Evolutionary conservation across 2,329 filamentous ascomycete genomes (phyloP), one percentile per base, ranked within the genome.

Genomic region (Cladosporium phlei): DNA sequence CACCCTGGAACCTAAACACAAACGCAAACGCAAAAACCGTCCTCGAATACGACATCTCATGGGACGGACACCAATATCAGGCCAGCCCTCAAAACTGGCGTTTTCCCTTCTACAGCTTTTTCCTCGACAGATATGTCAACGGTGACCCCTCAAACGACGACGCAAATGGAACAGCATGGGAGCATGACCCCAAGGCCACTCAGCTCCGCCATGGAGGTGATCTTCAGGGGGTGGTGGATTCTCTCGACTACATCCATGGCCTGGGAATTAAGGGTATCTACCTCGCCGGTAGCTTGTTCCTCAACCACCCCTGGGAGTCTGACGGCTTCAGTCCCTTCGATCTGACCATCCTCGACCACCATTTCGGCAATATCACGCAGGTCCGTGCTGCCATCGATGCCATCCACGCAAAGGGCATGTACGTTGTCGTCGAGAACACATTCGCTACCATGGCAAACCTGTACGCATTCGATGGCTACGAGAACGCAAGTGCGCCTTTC

Each of bases 391-490:
- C 74, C 2, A 76, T 84, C 43, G 66, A 72, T 7, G 78, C 78
- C 38, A 79, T 84, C n/a, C 81, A 85, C 55, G 62, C 64, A 2
- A 70, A 77, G 22, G 76, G 72, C 44, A 84, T 85, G 79, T 83
- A 82, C 65, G 78, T 84, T 30, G 66, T 85, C 24, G 63, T 84
- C 49, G 81, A 84, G 59, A 83, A 83, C 57, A 84, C 81, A 2
- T 73, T 84, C 59, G 74, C 77, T 35, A 85, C 80, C 4, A 72
- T 84, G 74, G 76, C 77, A 40, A 79, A 84, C 54, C 67, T 84
- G 42, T 73, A 84, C 50, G 78, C 77, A 5, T 84, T 83, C 60
- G 66, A 82, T 45, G 79, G 78, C 1, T 78, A 74, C 54, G 65
- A 79, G 51, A 84, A 84, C 57, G 64, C 60, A 2, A 78, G 76